phyloP scores from a whole-genome alignment of 345 rosid species.

The Clausena lansium region DNA sequence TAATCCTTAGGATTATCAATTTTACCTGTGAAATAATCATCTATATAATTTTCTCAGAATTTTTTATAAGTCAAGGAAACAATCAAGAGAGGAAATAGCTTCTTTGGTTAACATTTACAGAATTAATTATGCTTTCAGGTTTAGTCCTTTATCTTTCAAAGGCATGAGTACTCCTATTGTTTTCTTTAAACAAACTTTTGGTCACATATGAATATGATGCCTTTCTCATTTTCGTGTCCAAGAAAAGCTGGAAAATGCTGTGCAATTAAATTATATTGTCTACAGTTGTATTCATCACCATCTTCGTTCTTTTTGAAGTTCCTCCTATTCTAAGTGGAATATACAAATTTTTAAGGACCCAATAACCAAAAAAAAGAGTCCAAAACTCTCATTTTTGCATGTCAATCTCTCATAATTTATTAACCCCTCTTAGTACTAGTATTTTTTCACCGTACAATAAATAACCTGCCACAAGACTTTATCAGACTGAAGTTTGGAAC shows the following conservation, averaged over 20 bases:
- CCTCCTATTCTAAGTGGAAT: too few relatives aligned
- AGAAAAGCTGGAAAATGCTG: slow-evolving; percentile 11
- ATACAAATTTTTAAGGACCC: not conserved
- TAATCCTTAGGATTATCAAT: slow-evolving; percentile 16
- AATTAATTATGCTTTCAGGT: not conserved
- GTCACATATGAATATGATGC: too few relatives aligned
- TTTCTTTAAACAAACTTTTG: too few relatives aligned
- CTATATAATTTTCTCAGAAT: slow-evolving; percentile 20
- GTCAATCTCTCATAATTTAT: not conserved
- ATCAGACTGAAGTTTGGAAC: not conserved
- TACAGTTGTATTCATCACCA: not conserved
- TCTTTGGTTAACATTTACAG: slow-evolving; percentile 9
- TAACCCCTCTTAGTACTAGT: not conserved
- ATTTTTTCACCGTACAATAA: too few relatives aligned
- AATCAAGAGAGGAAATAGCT: slow-evolving; percentile 5
- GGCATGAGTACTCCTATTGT: not conserved
- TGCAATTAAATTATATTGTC: slow-evolving; percentile 10
- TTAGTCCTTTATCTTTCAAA: not conserved
- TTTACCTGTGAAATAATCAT: slow-evolving; percentile 29
- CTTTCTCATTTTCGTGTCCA: not conserved
- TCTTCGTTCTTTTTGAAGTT: too few relatives aligned
- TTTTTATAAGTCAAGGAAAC: slow-evolving; percentile 5
- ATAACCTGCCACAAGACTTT: too few relatives aligned
- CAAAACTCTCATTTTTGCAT: not conserved
- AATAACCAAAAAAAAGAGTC: not conserved